Conservation (phyloP, 1,284 basidiomycete genomes). For the Porogramme epimiltina region DNA sequence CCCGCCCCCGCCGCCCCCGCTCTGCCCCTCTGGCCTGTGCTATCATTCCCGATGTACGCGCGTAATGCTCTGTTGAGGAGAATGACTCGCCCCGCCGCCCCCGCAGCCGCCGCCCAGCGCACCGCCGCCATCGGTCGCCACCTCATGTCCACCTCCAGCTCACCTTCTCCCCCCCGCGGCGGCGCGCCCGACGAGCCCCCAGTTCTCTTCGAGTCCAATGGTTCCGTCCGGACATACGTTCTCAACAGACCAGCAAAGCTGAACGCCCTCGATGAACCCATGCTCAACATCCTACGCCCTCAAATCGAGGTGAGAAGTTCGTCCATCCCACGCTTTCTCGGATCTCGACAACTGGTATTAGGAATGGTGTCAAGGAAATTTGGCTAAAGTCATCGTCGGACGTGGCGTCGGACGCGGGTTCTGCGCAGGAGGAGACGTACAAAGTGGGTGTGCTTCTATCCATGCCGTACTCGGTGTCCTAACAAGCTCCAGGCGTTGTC, state of each 20-base stretch:
- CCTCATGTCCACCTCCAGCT: slow-evolving; percentile 50
- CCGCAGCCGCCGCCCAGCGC: slow-evolving; percentile 46
- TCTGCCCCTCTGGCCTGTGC: neutral
- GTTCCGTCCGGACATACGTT: slow-evolving; percentile 66
- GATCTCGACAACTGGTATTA: slow-evolving; percentile 32
- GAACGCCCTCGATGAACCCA: slow-evolving; percentile 85
- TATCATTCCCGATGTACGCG: slow-evolving; percentile 15
- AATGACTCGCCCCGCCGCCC: slow-evolving; percentile 45
- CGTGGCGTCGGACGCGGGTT: slow-evolving; percentile 83
- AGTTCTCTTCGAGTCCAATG: slow-evolving; percentile 72
- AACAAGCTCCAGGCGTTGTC: slow-evolving; percentile 51
- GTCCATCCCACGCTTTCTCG: slow-evolving; percentile 1
- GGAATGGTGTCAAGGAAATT: slow-evolving; percentile 80
- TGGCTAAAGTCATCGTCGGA: slow-evolving; percentile 79
- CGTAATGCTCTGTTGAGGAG: slow-evolving; percentile 33
- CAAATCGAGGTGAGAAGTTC: slow-evolving; percentile 73
- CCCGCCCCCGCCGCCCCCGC: neutral
- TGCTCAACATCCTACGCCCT: slow-evolving; percentile 76
- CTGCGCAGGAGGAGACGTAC: slow-evolving; percentile 95
- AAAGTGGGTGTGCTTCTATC: slow-evolving; percentile 53
- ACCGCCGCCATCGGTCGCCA: slow-evolving; percentile 61
- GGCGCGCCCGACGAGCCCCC: slow-evolving; percentile 41
- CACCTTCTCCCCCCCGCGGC: slow-evolving; percentile 8
- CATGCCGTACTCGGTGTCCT: neutral
- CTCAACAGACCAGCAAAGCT: slow-evolving; percentile 85